Evolutionary conservation across 2,329 filamentous ascomycete species (phyloP).

Genomic region (Cadophora luteo-olivacea): DNA sequence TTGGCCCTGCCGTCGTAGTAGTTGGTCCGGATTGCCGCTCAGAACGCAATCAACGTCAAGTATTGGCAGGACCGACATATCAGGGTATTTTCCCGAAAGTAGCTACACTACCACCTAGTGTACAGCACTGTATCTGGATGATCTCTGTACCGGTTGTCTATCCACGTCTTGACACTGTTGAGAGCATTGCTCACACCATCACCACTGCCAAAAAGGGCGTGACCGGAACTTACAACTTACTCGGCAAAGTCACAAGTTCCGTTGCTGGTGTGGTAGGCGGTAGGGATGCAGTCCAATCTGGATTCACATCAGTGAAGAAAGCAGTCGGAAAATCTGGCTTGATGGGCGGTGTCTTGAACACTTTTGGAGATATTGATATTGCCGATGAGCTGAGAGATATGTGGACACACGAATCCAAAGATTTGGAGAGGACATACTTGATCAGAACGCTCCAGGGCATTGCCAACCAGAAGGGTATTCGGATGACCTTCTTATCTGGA

Average conservation of each 20-base stretch:
- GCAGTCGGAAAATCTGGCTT: constrained; percentile 93
- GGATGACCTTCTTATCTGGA: constrained; percentile 96
- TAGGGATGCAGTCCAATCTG: constrained; percentile 89
- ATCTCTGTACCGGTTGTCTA: constrained; percentile 90
- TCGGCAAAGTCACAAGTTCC: constrained; percentile 93
- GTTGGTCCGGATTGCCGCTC: constrained; percentile 92
- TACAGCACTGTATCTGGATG: constrained; percentile 98
- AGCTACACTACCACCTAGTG: constrained; percentile 84
- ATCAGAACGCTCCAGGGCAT: constrained; percentile 96
- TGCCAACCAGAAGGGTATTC: constrained; percentile 89
- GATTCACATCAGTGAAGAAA: constrained; percentile 94
- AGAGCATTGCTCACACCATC: constrained; percentile 88
- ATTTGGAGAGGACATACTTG: constrained; percentile 94
- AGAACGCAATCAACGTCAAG: constrained; percentile 87
- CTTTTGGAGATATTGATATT: constrained; percentile 94
- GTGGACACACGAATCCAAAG: constrained; percentile 98
- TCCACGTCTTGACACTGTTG: constrained; percentile 87
- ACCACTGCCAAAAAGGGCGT: constrained; percentile 96
- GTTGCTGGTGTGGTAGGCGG: constrained; percentile 95
- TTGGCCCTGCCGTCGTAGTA: constrained; percentile 88
- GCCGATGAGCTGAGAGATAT: constrained; percentile 93
- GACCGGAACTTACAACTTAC: constrained; percentile 93
- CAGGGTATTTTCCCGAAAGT: constrained; percentile 97
- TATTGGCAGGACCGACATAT: constrained; percentile 95
- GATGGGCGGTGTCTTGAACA: constrained; percentile 94